Conservation (phyloP, 108 stramenopile genomes). For the Cyclotella distinguenda region DNA sequence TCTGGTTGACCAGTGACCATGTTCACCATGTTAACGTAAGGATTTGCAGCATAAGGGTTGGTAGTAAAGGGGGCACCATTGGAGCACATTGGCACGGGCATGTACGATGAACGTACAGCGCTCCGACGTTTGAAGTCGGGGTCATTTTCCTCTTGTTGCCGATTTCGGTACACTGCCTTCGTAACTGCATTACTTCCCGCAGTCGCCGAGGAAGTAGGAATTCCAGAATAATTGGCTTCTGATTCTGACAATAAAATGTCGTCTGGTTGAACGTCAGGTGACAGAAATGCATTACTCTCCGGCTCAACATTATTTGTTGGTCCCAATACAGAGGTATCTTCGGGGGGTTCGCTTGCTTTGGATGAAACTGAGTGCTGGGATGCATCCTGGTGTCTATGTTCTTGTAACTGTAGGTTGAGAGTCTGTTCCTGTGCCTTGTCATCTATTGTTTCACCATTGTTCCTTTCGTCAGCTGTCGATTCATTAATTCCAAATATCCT, state of each 20-base stretch:
- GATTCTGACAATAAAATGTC: too few relatives aligned
- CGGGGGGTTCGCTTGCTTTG: too few relatives aligned
- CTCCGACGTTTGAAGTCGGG: slow-evolving; percentile 82
- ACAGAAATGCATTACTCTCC: background rate
- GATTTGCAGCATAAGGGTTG: slow-evolving; percentile 16
- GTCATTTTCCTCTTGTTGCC: slow-evolving; percentile 78
- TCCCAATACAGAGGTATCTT: too few relatives aligned
- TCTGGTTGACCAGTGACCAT: slow-evolving; percentile 18
- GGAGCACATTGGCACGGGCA: background rate
- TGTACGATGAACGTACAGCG: slow-evolving; percentile 21
- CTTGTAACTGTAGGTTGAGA: background rate
- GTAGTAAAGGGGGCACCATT: background rate
- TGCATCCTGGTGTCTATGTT: background rate
- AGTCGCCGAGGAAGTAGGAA: slow-evolving; percentile 14
- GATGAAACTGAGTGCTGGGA: too few relatives aligned
- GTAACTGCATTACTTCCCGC: slow-evolving; percentile 12
- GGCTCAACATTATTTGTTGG: slow-evolving; percentile 2
- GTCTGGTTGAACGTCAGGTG: too few relatives aligned
- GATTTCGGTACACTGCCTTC: slow-evolving; percentile 84
- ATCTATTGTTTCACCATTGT: background rate
- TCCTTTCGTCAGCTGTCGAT: slow-evolving; percentile 5
- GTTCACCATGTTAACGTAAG: slow-evolving; percentile 13
- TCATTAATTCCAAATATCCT: slow-evolving; percentile 74
- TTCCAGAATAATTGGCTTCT: background rate
- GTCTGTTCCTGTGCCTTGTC: background rate